Evolutionary conservation across 371 early-diverging fungal genomes (phyloP), one percentile per base, ranked within the genome.

Genomic region (Apophysomyces trapeziformis): DNA sequence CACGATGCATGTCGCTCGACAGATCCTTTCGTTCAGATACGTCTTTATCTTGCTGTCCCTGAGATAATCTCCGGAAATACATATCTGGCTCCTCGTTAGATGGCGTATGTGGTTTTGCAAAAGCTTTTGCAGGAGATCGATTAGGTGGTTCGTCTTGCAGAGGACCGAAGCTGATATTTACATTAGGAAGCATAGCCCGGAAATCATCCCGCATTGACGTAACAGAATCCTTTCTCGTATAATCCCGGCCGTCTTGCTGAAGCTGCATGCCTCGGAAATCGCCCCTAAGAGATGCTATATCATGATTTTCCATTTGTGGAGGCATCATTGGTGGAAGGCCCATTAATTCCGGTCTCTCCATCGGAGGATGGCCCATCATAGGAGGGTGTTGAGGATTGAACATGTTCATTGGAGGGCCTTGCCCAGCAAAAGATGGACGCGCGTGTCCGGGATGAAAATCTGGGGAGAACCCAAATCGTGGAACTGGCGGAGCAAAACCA

Each of bases 161-260:
- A 6, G 77, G 77, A 46, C 85, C 84, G 71, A 90, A 89, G 50
- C 87, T 88, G 56, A 88, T 85, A 70, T 89, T 89, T 37, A 86
- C 89, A 77, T 91, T 89, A 35, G 91, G 90, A 65, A 91, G 80
- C 50, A 91, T 61, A 4, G 89, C 85, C 41, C 90, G 77, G 56
- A 91, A 79, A 38, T 87, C 85, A 45, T 91, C 87, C 61, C 84
- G 82, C 75, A 79, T 79, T 4, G 73, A 64, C 60, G 72, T 74
- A 38, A 80, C 68, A 44, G 61, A 61, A 44, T 61, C 61, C 14
- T 61, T 46, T 11, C 61, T 43, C 14, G 32, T 36, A 36, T 61
- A 46, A 45, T n/a, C 61, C 35, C 18, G 45, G 32, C 45, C 62
- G 50, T 39, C 59, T 43, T 43, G 59, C 35, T 59, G 58, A 44